A percentile compares a stretch with the other conserved stretches of the same genome.
Evolutionary conservation across 1,284 basidiomycete genomes (phyloP).

Genomic region (Cutaneotrichosporon cavernicola): DNA sequence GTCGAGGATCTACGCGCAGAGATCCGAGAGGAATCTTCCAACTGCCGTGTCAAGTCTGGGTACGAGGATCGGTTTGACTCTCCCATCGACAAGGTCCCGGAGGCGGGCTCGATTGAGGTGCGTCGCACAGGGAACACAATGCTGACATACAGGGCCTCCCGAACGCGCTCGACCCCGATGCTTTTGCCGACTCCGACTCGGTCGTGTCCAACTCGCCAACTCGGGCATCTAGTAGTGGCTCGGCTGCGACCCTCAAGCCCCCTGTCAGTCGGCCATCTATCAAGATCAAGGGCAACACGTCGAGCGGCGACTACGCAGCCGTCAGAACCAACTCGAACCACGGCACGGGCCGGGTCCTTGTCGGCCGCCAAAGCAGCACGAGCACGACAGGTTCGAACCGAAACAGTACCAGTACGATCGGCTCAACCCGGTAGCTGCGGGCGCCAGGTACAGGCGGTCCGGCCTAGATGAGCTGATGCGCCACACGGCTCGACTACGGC

Average conservation of each 20-base stretch:
- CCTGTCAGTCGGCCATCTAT: background rate
- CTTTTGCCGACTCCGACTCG: constrained; percentile 18
- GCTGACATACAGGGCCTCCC: constrained; percentile 33
- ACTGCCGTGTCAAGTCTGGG: constrained; percentile 51
- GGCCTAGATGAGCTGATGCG: background rate
- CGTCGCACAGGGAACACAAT: constrained; percentile 15
- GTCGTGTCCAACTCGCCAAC: background rate
- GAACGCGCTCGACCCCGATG: constrained; percentile 36
- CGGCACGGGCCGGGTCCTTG: background rate
- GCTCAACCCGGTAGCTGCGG: background rate
- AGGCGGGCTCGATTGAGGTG: constrained; percentile 43
- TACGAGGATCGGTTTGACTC: constrained; percentile 37
- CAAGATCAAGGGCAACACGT: constrained; percentile 2
- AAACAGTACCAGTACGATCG: constrained; percentile 7
- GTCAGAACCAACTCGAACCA: background rate
- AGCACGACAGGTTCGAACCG: constrained; percentile 2
- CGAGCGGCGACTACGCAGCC: constrained; percentile 1
- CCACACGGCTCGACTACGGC: background rate
- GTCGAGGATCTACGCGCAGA: constrained; percentile 52
- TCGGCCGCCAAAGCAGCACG: background rate
- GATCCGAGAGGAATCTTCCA: constrained; percentile 51
- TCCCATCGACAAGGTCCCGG: constrained; percentile 45
- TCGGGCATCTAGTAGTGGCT: background rate
- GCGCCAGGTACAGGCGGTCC: background rate
- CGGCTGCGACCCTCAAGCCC: background rate